Evolutionary conservation across 768 basidiomycete species (phyloP).

Genomic region (Fibroporia radiculosa): DNA sequence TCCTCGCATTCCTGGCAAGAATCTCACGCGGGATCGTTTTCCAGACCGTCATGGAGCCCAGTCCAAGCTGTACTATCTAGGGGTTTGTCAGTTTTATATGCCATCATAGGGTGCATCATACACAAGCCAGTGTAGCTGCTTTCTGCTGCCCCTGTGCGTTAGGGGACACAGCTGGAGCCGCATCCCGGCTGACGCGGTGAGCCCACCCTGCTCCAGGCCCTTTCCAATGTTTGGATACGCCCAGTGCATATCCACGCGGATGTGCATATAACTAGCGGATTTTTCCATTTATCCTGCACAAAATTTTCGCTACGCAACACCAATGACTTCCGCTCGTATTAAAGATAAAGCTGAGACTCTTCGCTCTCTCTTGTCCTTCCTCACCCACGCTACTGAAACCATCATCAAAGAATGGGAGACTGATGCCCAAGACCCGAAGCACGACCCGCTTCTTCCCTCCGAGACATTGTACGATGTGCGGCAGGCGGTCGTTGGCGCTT

Average conservation of each 20-base stretch:
- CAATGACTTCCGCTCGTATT: too few relatives aligned
- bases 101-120: too few relatives aligned
- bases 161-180: not conserved
- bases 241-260: not conserved
- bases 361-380: not conserved
- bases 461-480: conserved; percentile 1
- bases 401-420: conserved; percentile 7
- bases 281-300: too few relatives aligned
- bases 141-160: too few relatives aligned
- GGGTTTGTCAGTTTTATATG: too few relatives aligned
- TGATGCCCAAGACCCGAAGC: not conserved
- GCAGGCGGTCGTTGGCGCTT: conserved; percentile 1
- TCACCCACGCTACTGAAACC: conserved; percentile 2
- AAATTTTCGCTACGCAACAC: too few relatives aligned
- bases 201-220: not conserved
- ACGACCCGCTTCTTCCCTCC: conserved; percentile 1
- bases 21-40: too few relatives aligned
- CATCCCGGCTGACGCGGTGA: not conserved
- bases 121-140: too few relatives aligned
- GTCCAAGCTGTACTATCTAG: too few relatives aligned
- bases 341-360: not conserved
- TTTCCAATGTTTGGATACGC: not conserved
- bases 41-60: too few relatives aligned
- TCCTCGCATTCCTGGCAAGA: too few relatives aligned
- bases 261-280: not conserved